A percentile compares a stretch with the other conserved stretches of the same genome.
Conservation (phyloP, 129 eudicot genomes). For the Arctium lappa region DNA sequence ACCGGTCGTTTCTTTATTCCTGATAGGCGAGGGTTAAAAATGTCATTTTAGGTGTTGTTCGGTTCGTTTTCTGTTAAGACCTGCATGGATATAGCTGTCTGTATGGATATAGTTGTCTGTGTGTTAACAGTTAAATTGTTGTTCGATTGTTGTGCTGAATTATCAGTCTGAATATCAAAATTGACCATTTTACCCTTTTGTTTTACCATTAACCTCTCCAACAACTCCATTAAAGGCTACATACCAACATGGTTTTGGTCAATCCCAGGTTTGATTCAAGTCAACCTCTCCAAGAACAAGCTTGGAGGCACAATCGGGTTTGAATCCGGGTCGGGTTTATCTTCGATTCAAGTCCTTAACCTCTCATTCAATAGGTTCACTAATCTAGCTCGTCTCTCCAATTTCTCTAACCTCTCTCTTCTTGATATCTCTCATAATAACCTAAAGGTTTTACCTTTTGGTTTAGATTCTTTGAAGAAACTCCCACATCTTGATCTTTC, state of each 20-base stretch:
- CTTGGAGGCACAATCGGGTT: constrained; percentile 64
- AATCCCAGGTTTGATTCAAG: constrained; percentile 21
- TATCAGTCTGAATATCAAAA: too few relatives aligned
- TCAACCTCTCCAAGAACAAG: constrained; percentile 66
- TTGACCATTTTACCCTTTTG: too few relatives aligned
- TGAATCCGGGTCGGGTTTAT: constrained; percentile 28
- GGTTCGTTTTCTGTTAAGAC: too few relatives aligned
- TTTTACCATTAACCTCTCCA: constrained; percentile 61
- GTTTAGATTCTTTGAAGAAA: too few relatives aligned
- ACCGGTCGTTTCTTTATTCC: background rate
- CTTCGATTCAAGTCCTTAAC: constrained; percentile 46
- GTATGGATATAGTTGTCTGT: too few relatives aligned
- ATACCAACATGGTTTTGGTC: constrained; percentile 33
- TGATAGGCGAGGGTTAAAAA: constrained; percentile 7
- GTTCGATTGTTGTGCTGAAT: too few relatives aligned
- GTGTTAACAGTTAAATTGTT: too few relatives aligned
- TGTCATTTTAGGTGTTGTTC: background rate
- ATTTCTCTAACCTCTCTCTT: constrained; percentile 37
- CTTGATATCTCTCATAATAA: too few relatives aligned
- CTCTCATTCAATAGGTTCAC: constrained; percentile 81
- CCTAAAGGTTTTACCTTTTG: too few relatives aligned
- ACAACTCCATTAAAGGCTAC: constrained; percentile 66
- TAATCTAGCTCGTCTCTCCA: constrained; percentile 40
- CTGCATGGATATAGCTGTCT: too few relatives aligned
- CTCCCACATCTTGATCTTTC: too few relatives aligned